A percentile compares a stretch with the other conserved stretches of the same genome.
Evolutionary conservation across 495 filamentous ascomycete species (phyloP).

Genomic region (Parathielavia appendiculata): DNA sequence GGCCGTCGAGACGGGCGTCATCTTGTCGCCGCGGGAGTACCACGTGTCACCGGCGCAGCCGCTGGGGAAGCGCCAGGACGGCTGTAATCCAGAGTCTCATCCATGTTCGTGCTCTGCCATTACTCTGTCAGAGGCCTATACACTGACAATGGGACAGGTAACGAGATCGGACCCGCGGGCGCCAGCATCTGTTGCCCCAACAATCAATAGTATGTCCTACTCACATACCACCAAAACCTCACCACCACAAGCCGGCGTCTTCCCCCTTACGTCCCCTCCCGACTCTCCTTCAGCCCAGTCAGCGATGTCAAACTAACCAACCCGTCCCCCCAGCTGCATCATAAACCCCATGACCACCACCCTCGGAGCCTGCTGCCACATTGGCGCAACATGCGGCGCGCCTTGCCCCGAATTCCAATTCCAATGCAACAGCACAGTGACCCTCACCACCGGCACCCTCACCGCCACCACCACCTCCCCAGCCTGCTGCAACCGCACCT

Average conservation of each 20-base stretch:
- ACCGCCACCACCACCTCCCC: slow-evolving; percentile 19
- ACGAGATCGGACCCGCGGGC: slow-evolving; percentile 17
- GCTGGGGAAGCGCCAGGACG: slow-evolving; percentile 16
- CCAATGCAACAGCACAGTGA: slow-evolving; percentile 22
- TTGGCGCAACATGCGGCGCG: slow-evolving; percentile 36
- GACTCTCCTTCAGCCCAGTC: no score
- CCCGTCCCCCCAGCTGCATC: slow-evolving; percentile 28
- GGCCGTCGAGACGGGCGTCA: slow-evolving; percentile 20
- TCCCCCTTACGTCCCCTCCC: no score
- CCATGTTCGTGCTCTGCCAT: slow-evolving; percentile 14
- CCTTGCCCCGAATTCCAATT: slow-evolving; percentile 25
- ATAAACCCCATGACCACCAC: slow-evolving; percentile 19
- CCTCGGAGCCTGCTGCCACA: slow-evolving; percentile 34
- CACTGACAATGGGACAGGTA: slow-evolving; percentile 10
- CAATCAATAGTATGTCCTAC: slow-evolving; percentile 16
- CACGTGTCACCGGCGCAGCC: slow-evolving; percentile 11
- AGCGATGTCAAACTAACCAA: background rate
- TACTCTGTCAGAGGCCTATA: background rate
- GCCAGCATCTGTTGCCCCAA: slow-evolving; percentile 17
- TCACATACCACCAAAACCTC: background rate
- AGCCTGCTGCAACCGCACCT: slow-evolving; percentile 39
- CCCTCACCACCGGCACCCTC: slow-evolving; percentile 17
- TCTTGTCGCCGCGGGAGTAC: slow-evolving; percentile 20
- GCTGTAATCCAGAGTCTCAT: slow-evolving; percentile 12
- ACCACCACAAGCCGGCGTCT: background rate